Evolutionary conservation across 768 basidiomycete species (phyloP), one percentile per base, ranked within the genome.

Genomic region (Calocera viscosa): DNA sequence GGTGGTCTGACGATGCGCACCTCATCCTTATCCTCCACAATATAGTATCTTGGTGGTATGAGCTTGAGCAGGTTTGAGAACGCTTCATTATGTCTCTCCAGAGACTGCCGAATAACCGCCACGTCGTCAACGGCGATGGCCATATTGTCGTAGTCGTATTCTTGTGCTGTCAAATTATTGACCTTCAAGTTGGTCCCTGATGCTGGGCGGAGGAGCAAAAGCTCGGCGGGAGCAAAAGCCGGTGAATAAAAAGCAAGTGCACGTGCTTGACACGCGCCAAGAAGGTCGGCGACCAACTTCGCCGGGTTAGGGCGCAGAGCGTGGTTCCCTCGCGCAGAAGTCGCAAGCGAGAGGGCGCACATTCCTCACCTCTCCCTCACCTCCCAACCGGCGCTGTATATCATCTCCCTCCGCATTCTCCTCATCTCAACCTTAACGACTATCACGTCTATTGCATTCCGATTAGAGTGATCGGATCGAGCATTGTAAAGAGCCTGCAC

Each of bases 21-120:
- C 81, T 87, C 84, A 68, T 88, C 87, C 64, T 87, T 84, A 1
- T 79, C 78, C 49, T 83, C 82, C 1, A 84, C 82, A 63, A 96
- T 79, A 76, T 97, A 97, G 75, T 89, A 92, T 78, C 88, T 88
- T 3, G 94, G 82, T 0, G 95, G 95, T 66, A 97, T 96, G 53
- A 96, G 83, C 41, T 81, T 84, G 1, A 96, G 80, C 2, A 97
- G 79, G 0, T 84, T 80, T 72, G 94, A 91, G 71, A 99, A 97
- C 0, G 86, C 84, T 30, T 83, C 84, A 73, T 97, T 96, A 77
- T 96, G 93, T 43, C 79, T 78, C 75, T 93, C 89, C 63, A 98
- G 77, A 41, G 75, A 77, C 28, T 69, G 53, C 26, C 53, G 2
- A 10, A 60, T 26, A 7, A 32, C 10, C 14, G 53, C 53, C 30